Conservation (phyloP, 2,329 filamentous ascomycete genomes). For the Colletotrichum sp. region DNA sequence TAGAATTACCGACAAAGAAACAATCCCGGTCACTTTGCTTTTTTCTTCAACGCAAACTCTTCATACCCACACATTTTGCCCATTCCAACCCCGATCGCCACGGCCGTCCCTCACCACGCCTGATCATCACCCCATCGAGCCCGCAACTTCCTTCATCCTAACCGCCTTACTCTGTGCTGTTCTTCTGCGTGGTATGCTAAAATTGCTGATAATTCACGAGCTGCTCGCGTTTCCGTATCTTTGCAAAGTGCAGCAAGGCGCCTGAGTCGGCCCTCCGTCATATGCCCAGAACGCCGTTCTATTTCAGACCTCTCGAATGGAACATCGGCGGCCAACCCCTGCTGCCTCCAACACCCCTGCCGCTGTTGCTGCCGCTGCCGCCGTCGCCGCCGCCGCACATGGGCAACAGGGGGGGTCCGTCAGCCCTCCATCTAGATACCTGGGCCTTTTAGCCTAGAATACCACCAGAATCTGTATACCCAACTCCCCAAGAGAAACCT, state of each 20-base stretch:
- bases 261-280: background rate
- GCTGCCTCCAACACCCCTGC: background rate
- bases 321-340: background rate
- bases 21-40: background rate
- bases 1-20: background rate
- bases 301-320: conserved; percentile 8
- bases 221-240: background rate
- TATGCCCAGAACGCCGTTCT: background rate
- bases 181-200: background rate
- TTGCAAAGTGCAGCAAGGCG: background rate
- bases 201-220: background rate
- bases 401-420: background rate
- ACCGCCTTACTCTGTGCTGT: background rate
- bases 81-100: background rate
- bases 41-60: background rate
- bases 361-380: background rate
- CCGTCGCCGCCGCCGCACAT: background rate
- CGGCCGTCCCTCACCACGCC: background rate
- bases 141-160: background rate
- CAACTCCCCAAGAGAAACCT: background rate
- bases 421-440: background rate
- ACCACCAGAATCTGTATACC: background rate
- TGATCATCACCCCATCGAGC: background rate
- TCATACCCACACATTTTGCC: background rate
- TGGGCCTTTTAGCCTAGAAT: background rate